Evolutionary conservation across 805 yeast species (phyloP), one percentile per base, ranked within the genome.

Genomic region (Yarrowia keelungensis): DNA sequence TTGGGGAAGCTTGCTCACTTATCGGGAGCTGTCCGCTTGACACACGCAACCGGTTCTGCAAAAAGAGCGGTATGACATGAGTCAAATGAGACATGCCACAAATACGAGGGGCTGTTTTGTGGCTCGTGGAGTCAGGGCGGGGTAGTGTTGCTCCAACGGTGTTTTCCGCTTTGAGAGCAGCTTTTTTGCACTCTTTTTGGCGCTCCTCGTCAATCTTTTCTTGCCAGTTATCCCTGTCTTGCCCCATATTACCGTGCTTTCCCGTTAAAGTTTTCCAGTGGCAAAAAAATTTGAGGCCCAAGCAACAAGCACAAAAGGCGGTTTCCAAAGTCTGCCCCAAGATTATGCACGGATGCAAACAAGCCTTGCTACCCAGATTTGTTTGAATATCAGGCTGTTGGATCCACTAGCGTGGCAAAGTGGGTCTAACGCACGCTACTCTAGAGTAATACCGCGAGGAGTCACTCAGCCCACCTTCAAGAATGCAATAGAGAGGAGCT

Each of bases 1-100:
- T 36, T 38, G 35, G 42, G 59, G 59, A 53, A 53, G 59, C 59
- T 53, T 53, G 43, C 45, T 39, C 59, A 53, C 36, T 53, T 53
- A 53, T 53, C 59, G 45, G 45, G 45, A 14, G 36, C 14, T 8
- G 39, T 38, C 11, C 19, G 53, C 53, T 32, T 49, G 53, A 49
- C 39, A 49, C 39, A 49, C 53, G 53, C 53, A 49, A 49, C 36
- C 36, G 8, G 32, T 36, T 26, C 51, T 47, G 51, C 51, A 47
- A 47, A 47, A 47, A 22, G 36, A 5, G 51, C 15, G 9, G 16
- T 1, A 10, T 15, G 47, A 10, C 62, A 41, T 26, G 62, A 56
- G 46, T n/a, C 26, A 26, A 15, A 15, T 41, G 62, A 56, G 47
- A 56, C 62, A 42, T 56, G 62, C 38, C 47, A 56, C 47, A 26